Evolutionary conservation across 352 stramenopile species (phyloP).

Genomic region (Aphanomyces stellatus): DNA sequence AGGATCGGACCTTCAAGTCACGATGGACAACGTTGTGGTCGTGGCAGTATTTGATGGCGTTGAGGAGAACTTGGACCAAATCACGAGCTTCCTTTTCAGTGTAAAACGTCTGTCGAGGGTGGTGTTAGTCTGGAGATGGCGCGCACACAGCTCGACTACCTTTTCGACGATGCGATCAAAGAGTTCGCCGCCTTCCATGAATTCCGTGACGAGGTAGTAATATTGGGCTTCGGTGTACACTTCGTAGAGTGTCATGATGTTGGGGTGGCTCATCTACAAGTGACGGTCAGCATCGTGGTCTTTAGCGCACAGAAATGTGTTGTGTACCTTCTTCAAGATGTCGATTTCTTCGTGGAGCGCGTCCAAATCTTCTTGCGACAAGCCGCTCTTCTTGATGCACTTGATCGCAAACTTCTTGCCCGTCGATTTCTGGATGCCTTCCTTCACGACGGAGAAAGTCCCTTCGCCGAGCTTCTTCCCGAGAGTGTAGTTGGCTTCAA

Average conservation of each 20-base stretch:
- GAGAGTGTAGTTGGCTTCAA: conserved; percentile 79
- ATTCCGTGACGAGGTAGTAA: conserved; percentile 98
- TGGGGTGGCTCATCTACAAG: conserved; percentile 81
- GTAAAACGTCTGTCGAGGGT: conserved; percentile 48
- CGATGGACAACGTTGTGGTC: conserved; percentile 62
- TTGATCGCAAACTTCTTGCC: conserved; percentile 86
- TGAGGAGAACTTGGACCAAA: conserved; percentile 68
- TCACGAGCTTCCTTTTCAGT: conserved; percentile 79
- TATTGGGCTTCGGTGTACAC: conserved; percentile 91
- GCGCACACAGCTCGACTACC: conserved; percentile 23
- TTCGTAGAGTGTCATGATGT: conserved; percentile 90
- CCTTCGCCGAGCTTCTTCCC: conserved; percentile 85
- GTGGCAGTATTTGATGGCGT: conserved; percentile 82
- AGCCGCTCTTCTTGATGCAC: conserved; percentile 83
- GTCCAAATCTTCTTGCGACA: conserved; percentile 78
- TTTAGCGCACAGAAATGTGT: neutral
- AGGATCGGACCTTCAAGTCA: neutral
- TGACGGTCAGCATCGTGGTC: neutral
- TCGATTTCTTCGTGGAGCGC: conserved; percentile 79
- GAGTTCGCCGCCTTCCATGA: conserved; percentile 89
- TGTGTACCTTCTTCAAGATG: conserved; percentile 70
- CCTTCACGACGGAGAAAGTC: conserved; percentile 85
- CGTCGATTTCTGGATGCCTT: conserved; percentile 74
- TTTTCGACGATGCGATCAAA: conserved; percentile 85
- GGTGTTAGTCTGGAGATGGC: too few relatives aligned